Percentiles rank a stretch among this genome's conserved stretches.
phyloP scores from a whole-genome alignment of 495 filamentous ascomycete species.

The Lindgomyces ingoldianus region DNA sequence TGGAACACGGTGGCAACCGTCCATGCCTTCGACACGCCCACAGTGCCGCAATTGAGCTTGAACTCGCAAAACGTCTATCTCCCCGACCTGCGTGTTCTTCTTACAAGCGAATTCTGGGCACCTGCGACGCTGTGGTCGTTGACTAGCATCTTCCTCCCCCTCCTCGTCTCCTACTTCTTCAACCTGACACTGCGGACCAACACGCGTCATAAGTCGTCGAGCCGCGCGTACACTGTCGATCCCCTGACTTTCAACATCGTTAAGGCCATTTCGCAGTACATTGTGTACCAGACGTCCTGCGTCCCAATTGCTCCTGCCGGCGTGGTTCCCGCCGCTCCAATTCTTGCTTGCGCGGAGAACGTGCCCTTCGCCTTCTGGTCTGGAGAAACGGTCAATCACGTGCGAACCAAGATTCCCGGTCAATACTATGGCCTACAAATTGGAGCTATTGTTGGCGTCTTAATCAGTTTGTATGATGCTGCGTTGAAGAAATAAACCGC shows the following conservation, averaged over 20 bases:
- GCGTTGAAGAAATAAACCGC: constrained; percentile 74
- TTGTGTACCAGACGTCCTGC: constrained; percentile 58
- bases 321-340: not conserved
- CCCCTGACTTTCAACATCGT: constrained; percentile 85
- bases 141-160: constrained; percentile 69
- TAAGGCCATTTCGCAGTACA: constrained; percentile 76
- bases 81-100: constrained; percentile 79
- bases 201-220: constrained; percentile 40
- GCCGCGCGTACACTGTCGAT: constrained; percentile 62
- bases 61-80: constrained; percentile 57
- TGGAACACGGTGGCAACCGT: constrained; percentile 64
- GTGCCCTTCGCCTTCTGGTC: constrained; percentile 62
- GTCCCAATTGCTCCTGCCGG: not conserved
- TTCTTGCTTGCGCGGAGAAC: constrained; percentile 58
- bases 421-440: constrained; percentile 70
- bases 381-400: constrained; percentile 57
- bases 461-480: constrained; percentile 80
- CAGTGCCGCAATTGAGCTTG: constrained; percentile 51
- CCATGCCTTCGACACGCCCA: constrained; percentile 63
- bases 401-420: constrained; percentile 69
- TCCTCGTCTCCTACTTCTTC: constrained; percentile 77
- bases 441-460: constrained; percentile 66
- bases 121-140: constrained; percentile 75
- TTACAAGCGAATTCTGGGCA: constrained; percentile 79
- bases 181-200: constrained; percentile 65